A percentile compares a stretch with the other conserved stretches of the same genome.
Evolutionary conservation across 129 eudicot species (phyloP).

Genomic region (Chrysanthemum makinoi): DNA sequence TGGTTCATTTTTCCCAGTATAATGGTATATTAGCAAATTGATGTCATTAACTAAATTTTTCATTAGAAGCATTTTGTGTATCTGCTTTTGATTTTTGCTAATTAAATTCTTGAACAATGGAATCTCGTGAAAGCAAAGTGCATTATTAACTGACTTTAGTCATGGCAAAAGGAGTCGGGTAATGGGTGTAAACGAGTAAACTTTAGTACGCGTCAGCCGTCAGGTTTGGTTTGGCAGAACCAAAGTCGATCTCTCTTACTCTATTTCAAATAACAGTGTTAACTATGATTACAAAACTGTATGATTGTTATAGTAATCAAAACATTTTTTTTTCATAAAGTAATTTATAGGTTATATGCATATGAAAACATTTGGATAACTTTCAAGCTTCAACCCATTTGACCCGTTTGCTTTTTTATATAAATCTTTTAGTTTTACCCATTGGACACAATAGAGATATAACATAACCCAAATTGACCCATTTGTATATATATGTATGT

Average conservation of each 20-base stretch:
- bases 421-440: not conserved
- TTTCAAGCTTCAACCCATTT: not conserved
- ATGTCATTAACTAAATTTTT: not conserved
- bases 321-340: not conserved
- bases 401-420: not conserved
- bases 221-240: not conserved
- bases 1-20: not conserved
- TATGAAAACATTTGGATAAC: not conserved
- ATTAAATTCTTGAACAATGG: not conserved
- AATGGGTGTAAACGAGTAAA: too few species aligned
- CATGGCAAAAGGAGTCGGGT: not conserved
- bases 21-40: not conserved
- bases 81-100: constrained; percentile 8
- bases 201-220: not conserved
- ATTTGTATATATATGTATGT: not conserved
- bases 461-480: constrained; percentile 3
- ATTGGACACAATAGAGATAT: not conserved
- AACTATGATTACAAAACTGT: not conserved
- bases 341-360: not conserved
- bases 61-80: not conserved
- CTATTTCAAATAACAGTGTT: not conserved
- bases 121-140: not conserved
- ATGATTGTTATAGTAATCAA: too few species aligned
- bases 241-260: not conserved
- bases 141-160: not conserved